These are phyloP conservation scores for Coemansia sp. DNA, from an alignment of 192 early-diverging fungal genomes.

Conservation along the genomic window DNA sequence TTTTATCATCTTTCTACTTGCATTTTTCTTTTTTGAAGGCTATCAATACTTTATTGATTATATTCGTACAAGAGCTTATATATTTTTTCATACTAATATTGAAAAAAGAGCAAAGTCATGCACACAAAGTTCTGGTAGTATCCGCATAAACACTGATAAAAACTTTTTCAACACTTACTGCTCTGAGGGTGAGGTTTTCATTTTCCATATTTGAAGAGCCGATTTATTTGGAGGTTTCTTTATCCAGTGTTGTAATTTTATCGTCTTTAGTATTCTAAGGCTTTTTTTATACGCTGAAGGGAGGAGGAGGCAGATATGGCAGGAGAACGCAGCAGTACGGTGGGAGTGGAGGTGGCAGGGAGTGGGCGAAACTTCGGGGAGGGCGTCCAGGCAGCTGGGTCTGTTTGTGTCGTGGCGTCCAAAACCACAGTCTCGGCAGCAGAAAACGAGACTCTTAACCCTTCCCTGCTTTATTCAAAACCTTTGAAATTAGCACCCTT, in stretches of 20 bases:
- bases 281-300: too few relatives aligned
- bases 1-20: neutral
- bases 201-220: neutral
- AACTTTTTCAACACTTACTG: neutral
- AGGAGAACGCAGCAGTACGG: neutral
- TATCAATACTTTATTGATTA: neutral
- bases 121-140: too few relatives aligned
- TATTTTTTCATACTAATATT: too few relatives aligned
- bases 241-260: neutral
- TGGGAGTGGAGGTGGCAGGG: neutral
- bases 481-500: neutral
- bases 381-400: neutral
- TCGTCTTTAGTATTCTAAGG: too few relatives aligned
- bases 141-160: too few relatives aligned
- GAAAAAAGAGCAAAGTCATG: too few relatives aligned
- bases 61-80: too few relatives aligned
- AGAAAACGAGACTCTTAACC: neutral
- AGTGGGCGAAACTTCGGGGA: slow-evolving; percentile 17
- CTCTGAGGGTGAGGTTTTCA: slow-evolving; percentile 39
- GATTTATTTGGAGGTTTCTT: neutral
- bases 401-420: neutral
- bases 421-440: neutral
- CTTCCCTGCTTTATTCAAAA: neutral
- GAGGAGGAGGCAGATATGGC: neutral
- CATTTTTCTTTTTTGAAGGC: neutral